A percentile compares a stretch with the other conserved stretches of the same genome.
phyloP scores from a whole-genome alignment of 306 rosid species.

The Lathyrus aphaca region DNA sequence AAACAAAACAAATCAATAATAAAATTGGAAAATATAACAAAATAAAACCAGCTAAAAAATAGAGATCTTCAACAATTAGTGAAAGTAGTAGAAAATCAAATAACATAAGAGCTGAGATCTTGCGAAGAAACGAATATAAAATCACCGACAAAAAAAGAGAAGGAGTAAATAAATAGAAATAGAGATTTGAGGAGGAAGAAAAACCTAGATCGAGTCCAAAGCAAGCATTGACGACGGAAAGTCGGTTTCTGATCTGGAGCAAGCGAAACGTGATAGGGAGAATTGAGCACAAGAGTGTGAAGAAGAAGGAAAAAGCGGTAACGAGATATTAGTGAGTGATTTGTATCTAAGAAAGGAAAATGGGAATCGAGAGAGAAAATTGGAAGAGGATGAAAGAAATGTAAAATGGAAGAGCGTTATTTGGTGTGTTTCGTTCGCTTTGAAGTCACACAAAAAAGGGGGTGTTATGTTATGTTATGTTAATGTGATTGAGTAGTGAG shows the following conservation, averaged over 20 bases:
- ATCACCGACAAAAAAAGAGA: slow-evolving; percentile 31
- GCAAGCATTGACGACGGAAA: slow-evolving; percentile 47
- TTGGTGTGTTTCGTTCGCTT: slow-evolving; percentile 43
- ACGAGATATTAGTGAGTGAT: not conserved
- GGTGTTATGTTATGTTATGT: not conserved
- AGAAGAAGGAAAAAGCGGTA: no score
- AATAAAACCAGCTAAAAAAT: slow-evolving; percentile 26
- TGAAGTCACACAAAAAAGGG: slow-evolving; percentile 40
- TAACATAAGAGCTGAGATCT: slow-evolving; percentile 56
- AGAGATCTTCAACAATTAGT: slow-evolving; percentile 29
- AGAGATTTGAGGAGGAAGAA: slow-evolving; percentile 32
- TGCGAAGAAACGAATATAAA: slow-evolving; percentile 13
- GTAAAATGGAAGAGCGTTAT: not conserved
- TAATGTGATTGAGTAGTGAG: not conserved
- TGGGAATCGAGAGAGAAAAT: not conserved
- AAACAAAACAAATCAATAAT: no score
- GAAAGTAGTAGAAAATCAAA: not conserved
- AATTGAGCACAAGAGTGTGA: slow-evolving; percentile 22
- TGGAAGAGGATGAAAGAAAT: not conserved
- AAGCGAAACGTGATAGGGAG: slow-evolving; percentile 34
- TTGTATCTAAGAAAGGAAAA: not conserved
- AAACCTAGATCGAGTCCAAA: slow-evolving; percentile 49
- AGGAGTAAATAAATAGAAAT: not conserved
- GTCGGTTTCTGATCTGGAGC: slow-evolving; percentile 53
- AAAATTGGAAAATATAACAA: no score